Conservation (phyloP, 2,329 filamentous ascomycete genomes). For the Arthrobotrys iridis region DNA sequence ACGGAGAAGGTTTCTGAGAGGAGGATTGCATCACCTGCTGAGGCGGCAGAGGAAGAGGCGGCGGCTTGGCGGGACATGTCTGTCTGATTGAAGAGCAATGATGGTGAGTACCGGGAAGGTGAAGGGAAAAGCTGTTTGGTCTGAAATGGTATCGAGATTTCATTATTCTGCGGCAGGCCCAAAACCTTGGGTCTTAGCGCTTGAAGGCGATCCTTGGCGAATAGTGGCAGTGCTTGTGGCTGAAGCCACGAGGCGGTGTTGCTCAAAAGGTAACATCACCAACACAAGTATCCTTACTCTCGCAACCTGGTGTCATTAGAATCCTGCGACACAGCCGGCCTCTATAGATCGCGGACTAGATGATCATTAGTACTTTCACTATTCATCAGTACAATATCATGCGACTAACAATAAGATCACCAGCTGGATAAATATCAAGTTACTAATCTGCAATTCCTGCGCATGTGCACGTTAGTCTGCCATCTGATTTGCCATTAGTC, state of each 20-base stretch:
- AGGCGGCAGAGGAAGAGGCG: slow-evolving; percentile 61
- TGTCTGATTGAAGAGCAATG: not conserved
- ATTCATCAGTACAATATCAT: too few relatives aligned
- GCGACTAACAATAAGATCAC: too few relatives aligned
- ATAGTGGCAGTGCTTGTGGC: not conserved
- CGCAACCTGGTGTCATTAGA: too few relatives aligned
- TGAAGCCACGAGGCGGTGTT: not conserved
- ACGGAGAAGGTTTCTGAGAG: slow-evolving; percentile 93
- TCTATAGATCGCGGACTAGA: too few relatives aligned
- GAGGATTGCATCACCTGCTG: slow-evolving; percentile 76
- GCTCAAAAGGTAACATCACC: not conserved
- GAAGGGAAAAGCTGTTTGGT: not conserved
- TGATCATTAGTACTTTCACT: too few relatives aligned
- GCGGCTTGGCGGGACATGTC: slow-evolving; percentile 34
- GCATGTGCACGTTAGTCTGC: too few relatives aligned
- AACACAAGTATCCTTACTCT: not conserved
- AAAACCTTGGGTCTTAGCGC: not conserved
- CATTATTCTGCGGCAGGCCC: not conserved
- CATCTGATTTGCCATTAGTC: too few relatives aligned
- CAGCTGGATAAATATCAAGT: too few relatives aligned
- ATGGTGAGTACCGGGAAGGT: not conserved
- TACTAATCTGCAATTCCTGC: too few relatives aligned
- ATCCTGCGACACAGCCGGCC: too few relatives aligned
- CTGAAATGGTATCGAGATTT: slow-evolving; percentile 7
- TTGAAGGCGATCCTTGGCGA: not conserved